These are phyloP conservation scores for Brasenia schreberi DNA, from an alignment of 164 flowering plant genomes.

Conservation along the genomic window DNA sequence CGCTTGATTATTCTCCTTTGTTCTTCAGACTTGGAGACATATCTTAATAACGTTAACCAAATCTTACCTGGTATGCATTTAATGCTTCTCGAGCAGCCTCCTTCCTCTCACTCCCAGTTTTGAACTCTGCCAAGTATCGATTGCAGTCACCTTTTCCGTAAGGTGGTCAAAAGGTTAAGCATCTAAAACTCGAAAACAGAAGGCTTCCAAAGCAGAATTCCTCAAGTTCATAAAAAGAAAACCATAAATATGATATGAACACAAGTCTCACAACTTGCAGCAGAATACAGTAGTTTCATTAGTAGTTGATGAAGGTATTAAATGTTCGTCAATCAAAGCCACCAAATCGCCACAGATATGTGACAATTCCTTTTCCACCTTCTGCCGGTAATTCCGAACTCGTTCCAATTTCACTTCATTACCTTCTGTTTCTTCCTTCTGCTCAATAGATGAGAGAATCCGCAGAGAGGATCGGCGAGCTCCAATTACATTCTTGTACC, in stretches of 20 bases:
- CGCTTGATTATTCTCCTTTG: no score
- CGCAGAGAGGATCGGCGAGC: constrained; percentile 55
- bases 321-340: constrained; percentile 48
- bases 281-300: constrained; percentile 52
- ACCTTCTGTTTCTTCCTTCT: constrained; percentile 48
- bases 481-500: constrained; percentile 55
- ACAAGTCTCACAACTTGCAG: constrained; percentile 40
- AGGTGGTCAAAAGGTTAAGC: no score
- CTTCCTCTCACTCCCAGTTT: no score
- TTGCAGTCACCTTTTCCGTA: constrained; percentile 33
- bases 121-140: constrained; percentile 5
- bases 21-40: no score
- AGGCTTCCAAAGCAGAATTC: not conserved
- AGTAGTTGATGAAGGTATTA: constrained; percentile 40
- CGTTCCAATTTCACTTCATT: constrained; percentile 38
- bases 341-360: constrained; percentile 37
- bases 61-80: no score
- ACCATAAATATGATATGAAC: no score
- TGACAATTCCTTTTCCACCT: constrained; percentile 42
- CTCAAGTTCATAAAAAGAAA: not conserved
- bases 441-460: constrained; percentile 51
- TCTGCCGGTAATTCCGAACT: constrained; percentile 40
- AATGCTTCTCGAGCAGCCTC: no score
- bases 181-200: no score
- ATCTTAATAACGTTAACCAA: no score